phyloP scores from a whole-genome alignment of 164 flowering plant species.

The Sextonia rubra region DNA sequence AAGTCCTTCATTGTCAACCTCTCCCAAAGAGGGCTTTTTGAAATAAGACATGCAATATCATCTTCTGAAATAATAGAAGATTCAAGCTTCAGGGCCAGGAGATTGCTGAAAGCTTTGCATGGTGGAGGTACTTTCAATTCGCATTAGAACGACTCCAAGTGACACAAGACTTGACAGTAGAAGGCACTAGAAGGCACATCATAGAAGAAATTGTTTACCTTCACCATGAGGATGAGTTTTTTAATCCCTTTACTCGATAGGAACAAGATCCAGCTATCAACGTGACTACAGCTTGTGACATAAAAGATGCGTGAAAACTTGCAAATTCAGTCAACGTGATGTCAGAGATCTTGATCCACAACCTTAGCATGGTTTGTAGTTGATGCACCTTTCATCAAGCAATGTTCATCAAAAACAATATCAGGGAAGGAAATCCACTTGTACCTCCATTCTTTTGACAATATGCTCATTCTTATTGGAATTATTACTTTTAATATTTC shows the following conservation, averaged over 20 bases:
- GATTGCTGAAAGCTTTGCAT: constrained; percentile 51
- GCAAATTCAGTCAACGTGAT: background rate
- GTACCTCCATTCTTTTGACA: constrained; percentile 2
- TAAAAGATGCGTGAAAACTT: background rate
- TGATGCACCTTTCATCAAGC: background rate
- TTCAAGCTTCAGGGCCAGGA: constrained; percentile 47
- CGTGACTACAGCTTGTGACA: background rate
- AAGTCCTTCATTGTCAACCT: constrained; percentile 46
- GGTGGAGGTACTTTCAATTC: constrained; percentile 50
- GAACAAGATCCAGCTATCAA: background rate
- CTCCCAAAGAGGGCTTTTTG: constrained; percentile 65
- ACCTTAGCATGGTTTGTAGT: background rate
- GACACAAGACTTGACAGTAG: constrained; percentile 39
- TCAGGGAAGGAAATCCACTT: constrained; percentile 1
- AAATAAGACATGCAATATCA: constrained; percentile 44
- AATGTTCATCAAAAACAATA: background rate
- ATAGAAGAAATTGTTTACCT: constrained; percentile 27
- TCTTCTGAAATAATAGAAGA: constrained; percentile 37
- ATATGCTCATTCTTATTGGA: too few species aligned
- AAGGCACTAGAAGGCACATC: constrained; percentile 49
- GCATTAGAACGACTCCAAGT: constrained; percentile 55
- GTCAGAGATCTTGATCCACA: background rate
- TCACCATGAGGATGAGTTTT: background rate
- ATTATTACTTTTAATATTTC: too few species aligned
- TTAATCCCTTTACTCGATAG: background rate